Evolutionary conservation across 2,329 filamentous ascomycete genomes (phyloP), one percentile per base, ranked within the genome.

Genomic region (Ramularia collo-cygni): DNA sequence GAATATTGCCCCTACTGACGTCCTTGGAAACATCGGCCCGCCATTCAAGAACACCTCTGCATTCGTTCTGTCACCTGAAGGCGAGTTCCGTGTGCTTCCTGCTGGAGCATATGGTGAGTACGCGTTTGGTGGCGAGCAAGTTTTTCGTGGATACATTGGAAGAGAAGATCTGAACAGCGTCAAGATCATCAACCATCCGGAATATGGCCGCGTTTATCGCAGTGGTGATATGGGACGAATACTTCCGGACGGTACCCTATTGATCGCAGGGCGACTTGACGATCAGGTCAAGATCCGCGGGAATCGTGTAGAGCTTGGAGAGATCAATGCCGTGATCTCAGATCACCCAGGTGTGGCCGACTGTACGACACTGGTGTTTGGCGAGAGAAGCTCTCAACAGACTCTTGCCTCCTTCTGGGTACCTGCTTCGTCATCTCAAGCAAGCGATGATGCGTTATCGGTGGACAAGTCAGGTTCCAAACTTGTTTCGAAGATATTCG

Each of bases 111-210:
- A 86, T 12, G 89, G 89, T 8, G 88, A 95, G 59, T 70, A 94
- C 5, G 93, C 85, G 55, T 92, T 94, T 59, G 87, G 86, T 10
- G 89, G 88, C 8, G 77, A 85, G 35, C 88, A 95, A 62, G 77
- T 95, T 4, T 76, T 71, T 29, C 70, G 74, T 28, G 86, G 85
- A 1, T 94, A 90, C 54, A 69, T 92, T 18, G 77, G 81, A 42
- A 69, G 75, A 60, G 71, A 76, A 0, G 69, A 74, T 3, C 63
- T 85, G 28, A 86, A 82, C 1, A 61, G 67, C 0, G 64, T 71
- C 9, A 86, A 81, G 51, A 85, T 94, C 43, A 69, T 90, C 34
- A 48, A 77, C 1, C 83, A 93, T 54, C 71, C 79, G 0, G 45
- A 58, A 1, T 83, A 78, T 57, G 88, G 88, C 1, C 76, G 79